Base-by-base conservation (phyloP, 1,284 basidiomycete genomes). In the Tremellales sp. region DNA sequence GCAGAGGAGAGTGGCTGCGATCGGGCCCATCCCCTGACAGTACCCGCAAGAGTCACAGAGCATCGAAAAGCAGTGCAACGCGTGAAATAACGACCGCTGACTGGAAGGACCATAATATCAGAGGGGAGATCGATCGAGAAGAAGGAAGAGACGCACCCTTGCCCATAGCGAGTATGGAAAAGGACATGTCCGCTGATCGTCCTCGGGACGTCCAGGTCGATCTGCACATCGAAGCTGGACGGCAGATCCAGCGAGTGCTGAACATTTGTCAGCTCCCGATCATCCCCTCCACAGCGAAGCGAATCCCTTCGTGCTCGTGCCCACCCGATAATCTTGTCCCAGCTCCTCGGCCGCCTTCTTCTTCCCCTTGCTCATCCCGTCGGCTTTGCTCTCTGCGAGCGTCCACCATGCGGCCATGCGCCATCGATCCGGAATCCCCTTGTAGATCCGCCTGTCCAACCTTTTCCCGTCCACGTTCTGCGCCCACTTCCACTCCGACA, bases 1-100 rank as follows among this genome's bases (percentile, higher is more conserved):
- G 72, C 87, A 92, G 13, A 98, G 79, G 25, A 99, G 78, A 1
- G 92, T 95, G 0, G 93, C 90, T 0, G 93, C 92, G 44, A 98
- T 88, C 5, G 93, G 89, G 0, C 95, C 94, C 94, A 99, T 99
- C 42, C 95, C 94, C 74, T 99, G 95, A 47, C 94, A 94, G 70
- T 99, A 99, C 3, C 92, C 95, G 59, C 95, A 97, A n/a, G 80
- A 77, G 12, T 76, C 70, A 72, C 93, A 97, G 8, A 79, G 77
- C 40, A 94, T 78, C 7, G 91, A 93, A 65, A 97, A 91, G 36
- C 81, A 83, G 69, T 98, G 94, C 19, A 98, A 77, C 45, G 97
- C 91, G 66, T 92, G 90, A 72, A 98, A 98, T 3, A 97, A 77
- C 2, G 87, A 87, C 10, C 92, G 83, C 79, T 97, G 92, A 7